Evolutionary conservation across 2,329 filamentous ascomycete species (phyloP), one percentile per base, ranked within the genome.

Genomic region (Dothideomycetes sp.): DNA sequence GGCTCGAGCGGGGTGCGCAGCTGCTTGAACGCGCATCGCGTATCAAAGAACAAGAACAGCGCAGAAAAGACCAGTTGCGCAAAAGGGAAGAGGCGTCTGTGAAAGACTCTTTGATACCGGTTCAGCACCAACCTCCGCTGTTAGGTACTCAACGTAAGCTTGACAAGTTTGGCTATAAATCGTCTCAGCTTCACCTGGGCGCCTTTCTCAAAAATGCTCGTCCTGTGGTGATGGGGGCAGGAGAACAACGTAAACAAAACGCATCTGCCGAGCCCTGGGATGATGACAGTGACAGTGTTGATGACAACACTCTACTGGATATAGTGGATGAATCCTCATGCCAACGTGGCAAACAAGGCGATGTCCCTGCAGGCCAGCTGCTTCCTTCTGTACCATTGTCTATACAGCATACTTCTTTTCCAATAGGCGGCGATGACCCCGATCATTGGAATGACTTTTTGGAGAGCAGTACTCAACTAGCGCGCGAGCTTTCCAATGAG

Each of bases 391-490:
- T n/a, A n/a, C n/a, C n/a, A n/a, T n/a, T n/a, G n/a, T n/a, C n/a
- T n/a, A n/a, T n/a, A n/a, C n/a, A n/a, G 22, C 41, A 29, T 18
- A 36, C 15, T 27, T 27, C 24, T 15, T 40, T 17, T 19, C 34
- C 42, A 14, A 40, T 27, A 12, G 22, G 19, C 10, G 39, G 38
- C 9, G 44, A 54, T 19, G 54, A 56, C n/a, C 31, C 52, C 11
- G 34, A 19, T n/a, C 41, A 36, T 40, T 53, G 46, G 37, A 57
- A 37, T 18, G 39, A 63, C 31, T 63, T 66, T n/a, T 51, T 68
- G 2, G 64, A 61, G n/a, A 64, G 57, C 42, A 60, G 57, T 27
- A 64, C 64, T 1, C 65, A 69, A 42, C 62, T 68, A 27, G 63
- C 62, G 5, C 57, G 64, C 7, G 64, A 68, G 22, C 49, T 68